Base-by-base conservation (phyloP, 345 rosid species). In the Salix exigua region DNA sequence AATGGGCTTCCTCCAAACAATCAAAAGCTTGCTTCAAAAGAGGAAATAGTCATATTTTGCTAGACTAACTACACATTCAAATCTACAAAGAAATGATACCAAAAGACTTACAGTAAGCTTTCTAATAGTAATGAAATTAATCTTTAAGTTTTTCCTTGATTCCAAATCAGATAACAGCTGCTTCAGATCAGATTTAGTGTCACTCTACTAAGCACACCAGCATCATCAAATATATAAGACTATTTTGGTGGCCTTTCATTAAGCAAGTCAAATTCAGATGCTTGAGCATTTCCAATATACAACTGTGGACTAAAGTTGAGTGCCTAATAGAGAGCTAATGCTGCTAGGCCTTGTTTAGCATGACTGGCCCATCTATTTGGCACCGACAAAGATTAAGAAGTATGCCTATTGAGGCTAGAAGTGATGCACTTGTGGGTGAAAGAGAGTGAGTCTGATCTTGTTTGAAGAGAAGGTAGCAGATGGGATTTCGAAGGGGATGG, bases 201-300 rank as follows among this genome's bases (percentile, higher is more conserved):
- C 13, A 96, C 91, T 73, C 89, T 87, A 66, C 99, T 93, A n/a
- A 96, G 92, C 83, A 96, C 99, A 64, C 91, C 91, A 58, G 99
- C 98, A 63, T 96, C 99, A 68, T 93, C 99, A 42, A 96, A 87
- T 19, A 96, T 85, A 75, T 88, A 93, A 0, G 96, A 83, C 0
- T 93, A 96, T 74, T 91, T 85, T 3, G 99, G 97, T 26, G 99
- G 99, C 23, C 97, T 94, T 19, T 92, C 98, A 75, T 82, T 88
- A 68, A 93, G 71, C 12, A 96, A 92, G 81, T 96, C 93, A 80
- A 93, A 96, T 77, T 96, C 99, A 55, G 99, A 92, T 14, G 94
- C 98, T 53, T 83, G 51, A 61, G 92, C 99, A 84, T 88, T 84
- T 66, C 89, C 91, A 35, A 70, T 77, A 53, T 72, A 75, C 72